These are phyloP conservation scores for Tricholoma sp. DNA, from an alignment of 768 basidiomycete genomes.

Conservation along the genomic window DNA sequence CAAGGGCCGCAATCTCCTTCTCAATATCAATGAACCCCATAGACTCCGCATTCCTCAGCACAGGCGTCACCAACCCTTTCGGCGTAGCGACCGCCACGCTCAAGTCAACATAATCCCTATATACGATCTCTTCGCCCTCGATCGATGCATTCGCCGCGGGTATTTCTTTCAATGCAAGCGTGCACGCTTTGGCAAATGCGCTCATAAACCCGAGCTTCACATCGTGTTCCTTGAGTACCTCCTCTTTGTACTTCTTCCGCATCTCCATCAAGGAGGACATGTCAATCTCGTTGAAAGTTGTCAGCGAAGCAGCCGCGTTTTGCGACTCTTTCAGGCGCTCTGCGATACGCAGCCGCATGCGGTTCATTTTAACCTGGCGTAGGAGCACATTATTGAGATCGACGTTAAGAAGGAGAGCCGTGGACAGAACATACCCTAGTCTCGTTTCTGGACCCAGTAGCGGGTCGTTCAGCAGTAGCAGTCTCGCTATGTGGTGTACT, in stretches of 20 bases:
- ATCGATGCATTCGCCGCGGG: slow-evolving; percentile 93
- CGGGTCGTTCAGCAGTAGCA: slow-evolving; percentile 26
- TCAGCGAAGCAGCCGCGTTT: slow-evolving; percentile 92
- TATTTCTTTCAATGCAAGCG: slow-evolving; percentile 84
- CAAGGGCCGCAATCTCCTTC: slow-evolving; percentile 84
- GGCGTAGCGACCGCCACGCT: slow-evolving; percentile 96
- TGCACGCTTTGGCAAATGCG: slow-evolving; percentile 86
- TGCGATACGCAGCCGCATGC: slow-evolving; percentile 96
- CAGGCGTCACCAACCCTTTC: slow-evolving; percentile 95
- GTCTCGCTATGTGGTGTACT: slow-evolving; percentile 25
- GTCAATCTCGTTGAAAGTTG: slow-evolving; percentile 99
- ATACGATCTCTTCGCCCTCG: slow-evolving; percentile 91
- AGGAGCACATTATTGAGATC: background rate
- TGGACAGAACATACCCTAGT: slow-evolving; percentile 57
- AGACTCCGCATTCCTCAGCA: slow-evolving; percentile 84
- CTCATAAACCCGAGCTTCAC: slow-evolving; percentile 99
- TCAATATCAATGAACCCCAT: slow-evolving; percentile 91
- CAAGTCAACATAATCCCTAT: slow-evolving; percentile 88
- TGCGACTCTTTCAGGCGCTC: slow-evolving; percentile 98
- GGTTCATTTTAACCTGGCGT: slow-evolving; percentile 92
- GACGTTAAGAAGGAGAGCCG: background rate
- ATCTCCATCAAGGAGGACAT: slow-evolving; percentile 95
- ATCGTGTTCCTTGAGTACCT: slow-evolving; percentile 83
- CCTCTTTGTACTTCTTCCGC: slow-evolving; percentile 92
- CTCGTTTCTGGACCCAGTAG: slow-evolving; percentile 62